Conservation (phyloP, 2,329 filamentous ascomycete genomes). For the Apiospora malaysiana region DNA sequence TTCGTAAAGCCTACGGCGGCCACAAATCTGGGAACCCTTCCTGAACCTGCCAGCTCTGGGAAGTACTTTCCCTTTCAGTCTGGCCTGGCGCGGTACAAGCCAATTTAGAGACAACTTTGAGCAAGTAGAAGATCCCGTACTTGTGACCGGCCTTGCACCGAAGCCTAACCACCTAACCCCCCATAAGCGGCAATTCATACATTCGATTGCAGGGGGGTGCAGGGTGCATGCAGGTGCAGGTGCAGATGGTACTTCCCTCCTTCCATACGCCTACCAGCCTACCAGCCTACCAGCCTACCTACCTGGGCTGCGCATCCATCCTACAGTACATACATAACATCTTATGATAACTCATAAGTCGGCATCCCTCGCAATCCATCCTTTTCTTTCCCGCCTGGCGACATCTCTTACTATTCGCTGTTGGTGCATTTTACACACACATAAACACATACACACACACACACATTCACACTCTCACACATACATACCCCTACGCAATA, state of each 20-base stretch:
- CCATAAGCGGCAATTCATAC: conserved; percentile 15
- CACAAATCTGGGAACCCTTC: conserved; percentile 6
- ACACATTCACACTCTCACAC: no score
- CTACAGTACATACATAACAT: conserved; percentile 5
- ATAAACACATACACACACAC: not conserved
- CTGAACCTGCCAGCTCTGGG: not conserved
- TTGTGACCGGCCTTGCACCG: conserved; percentile 11
- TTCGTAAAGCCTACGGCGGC: conserved; percentile 19
- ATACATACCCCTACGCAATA: no score
- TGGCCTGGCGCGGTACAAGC: not conserved
- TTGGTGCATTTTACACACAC: not conserved
- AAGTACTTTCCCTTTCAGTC: conserved; percentile 17
- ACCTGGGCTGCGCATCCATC: not conserved
- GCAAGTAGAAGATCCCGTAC: conserved; percentile 5
- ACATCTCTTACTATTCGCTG: not conserved
- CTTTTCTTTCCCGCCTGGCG: not conserved
- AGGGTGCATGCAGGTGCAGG: not conserved
- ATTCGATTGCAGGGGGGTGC: not conserved
- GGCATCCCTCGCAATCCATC: conserved; percentile 7
- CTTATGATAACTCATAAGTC: conserved; percentile 15
- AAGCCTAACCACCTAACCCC: not conserved
- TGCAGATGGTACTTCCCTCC: not conserved
- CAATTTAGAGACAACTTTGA: no score
- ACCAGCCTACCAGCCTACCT: not conserved
- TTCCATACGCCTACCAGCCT: not conserved